Base-by-base conservation (phyloP, 495 filamentous ascomycete species). In the Penicillium roqueforti region DNA sequence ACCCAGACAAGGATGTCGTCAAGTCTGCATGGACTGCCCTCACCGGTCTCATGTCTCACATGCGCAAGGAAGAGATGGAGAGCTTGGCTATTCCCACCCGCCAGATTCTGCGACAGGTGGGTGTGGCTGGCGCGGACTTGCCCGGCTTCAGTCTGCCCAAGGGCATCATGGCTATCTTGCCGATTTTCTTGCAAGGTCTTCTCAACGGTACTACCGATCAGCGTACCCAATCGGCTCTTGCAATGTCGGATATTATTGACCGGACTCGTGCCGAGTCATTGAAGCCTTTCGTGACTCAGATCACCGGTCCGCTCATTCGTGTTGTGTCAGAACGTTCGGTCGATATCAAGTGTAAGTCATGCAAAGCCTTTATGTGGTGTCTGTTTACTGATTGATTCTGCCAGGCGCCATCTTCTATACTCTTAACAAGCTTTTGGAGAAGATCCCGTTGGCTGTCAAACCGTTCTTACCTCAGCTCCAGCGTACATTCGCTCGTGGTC, bases 31-130 rank as follows among this genome's bases (percentile, higher is more conserved):
- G 95, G 93, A 80, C 82, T 32, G 93, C 95, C 16, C 80, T 97
- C 39, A 91, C 76, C 60, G 89, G 87, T 59, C 82, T 98, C 59
- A 96, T 90, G 19, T 88, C 89, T 66, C 84, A 80, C 62, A 80
- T 98, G 56, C 88, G 87, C 66, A 98, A 98, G 67, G 93, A 98
- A 69, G 93, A 97, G 71, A 97, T 98, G 93, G 93, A 98, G 66
- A 81, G 87, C 0, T 74, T 98, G n/a, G 91, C 92, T 8, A 75
- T 83, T 56, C 91, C 92, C 5, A 95, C 92, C 1, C 83, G 92
- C 32, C 86, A 92, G 63, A 81, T 88, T 1, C 74, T 98, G 43
- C 81, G 87, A 49, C 89, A 91, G 57, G 89, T 97, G 28, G 93
- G 93, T 43, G 87, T 96, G 14, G 72, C 92, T 41, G 95, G 95